Percentiles rank a stretch among this genome's conserved stretches.
phyloP scores from a whole-genome alignment of 2,329 filamentous ascomycete species.

The Arthroderma sp. region DNA sequence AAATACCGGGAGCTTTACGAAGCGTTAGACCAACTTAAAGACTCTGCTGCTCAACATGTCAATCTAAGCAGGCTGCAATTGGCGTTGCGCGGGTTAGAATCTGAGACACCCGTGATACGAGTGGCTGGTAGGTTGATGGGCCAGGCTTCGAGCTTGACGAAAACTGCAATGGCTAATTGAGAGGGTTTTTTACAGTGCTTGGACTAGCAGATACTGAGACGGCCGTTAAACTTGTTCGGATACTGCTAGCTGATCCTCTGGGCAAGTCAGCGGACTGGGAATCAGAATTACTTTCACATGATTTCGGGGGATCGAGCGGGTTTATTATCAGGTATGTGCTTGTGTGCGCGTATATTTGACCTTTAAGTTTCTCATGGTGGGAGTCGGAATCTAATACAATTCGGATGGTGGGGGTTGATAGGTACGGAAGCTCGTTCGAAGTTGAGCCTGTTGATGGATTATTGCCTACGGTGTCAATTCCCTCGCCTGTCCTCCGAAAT shows the following conservation, averaged over 20 bases:
- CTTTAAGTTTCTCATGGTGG: background rate
- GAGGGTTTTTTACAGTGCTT: conserved; percentile 27
- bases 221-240: conserved; percentile 49
- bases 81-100: conserved; percentile 45
- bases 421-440: conserved; percentile 42
- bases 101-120: conserved; percentile 39
- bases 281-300: conserved; percentile 39
- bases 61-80: conserved; percentile 48
- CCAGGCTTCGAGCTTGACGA: background rate
- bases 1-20: conserved; percentile 41
- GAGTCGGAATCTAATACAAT: background rate
- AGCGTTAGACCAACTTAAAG: conserved; percentile 38
- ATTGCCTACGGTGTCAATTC: conserved; percentile 42
- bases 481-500: conserved; percentile 42
- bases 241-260: conserved; percentile 60
- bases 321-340: conserved; percentile 47
- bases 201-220: conserved; percentile 37
- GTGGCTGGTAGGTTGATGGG: conserved; percentile 36
- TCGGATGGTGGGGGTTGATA: conserved; percentile 14
- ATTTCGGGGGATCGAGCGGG: conserved; percentile 40
- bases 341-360: background rate
- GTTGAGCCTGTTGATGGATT: conserved; percentile 35
- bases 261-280: conserved; percentile 54
- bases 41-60: conserved; percentile 41
- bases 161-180: background rate